These are phyloP conservation scores for Emmonsia crescens DNA, from an alignment of 2,329 filamentous ascomycete genomes.

Conservation along the genomic window DNA sequence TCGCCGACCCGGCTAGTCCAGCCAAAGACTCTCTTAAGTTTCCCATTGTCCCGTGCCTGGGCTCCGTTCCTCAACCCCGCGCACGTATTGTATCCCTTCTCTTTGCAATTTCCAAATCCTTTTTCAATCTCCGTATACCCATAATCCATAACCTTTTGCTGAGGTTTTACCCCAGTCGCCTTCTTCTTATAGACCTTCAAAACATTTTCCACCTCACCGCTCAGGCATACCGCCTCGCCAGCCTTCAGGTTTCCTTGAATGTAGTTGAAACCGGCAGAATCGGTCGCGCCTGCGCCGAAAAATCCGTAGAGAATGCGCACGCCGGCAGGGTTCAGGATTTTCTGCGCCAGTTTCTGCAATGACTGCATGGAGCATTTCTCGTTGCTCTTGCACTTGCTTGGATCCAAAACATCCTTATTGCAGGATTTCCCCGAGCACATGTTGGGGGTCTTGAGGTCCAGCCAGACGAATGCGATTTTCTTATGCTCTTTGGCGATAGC, in stretches of 20 bases:
- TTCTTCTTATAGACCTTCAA: not conserved
- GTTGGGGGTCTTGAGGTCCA: constrained; percentile 17
- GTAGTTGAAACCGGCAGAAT: constrained; percentile 5
- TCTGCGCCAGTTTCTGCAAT: constrained; percentile 11
- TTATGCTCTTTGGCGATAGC: constrained; percentile 9
- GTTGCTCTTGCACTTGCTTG: not conserved
- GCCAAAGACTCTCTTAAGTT: constrained; percentile 6
- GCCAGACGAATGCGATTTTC: constrained; percentile 15
- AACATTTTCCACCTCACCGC: constrained; percentile 3
- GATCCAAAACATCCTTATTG: not conserved
- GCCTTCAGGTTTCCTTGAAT: constrained; percentile 7
- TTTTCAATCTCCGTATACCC: constrained; percentile 5
- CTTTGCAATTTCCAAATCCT: constrained; percentile 11
- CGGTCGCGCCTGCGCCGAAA: constrained; percentile 4
- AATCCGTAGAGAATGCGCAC: constrained; percentile 15
- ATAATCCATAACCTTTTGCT: constrained; percentile 10
- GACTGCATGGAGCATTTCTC: constrained; percentile 12
- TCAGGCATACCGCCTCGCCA: constrained; percentile 10
- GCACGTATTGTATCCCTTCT: constrained; percentile 9
- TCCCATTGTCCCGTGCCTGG: constrained; percentile 4
- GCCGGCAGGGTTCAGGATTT: constrained; percentile 10
- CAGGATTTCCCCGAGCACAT: constrained; percentile 2
- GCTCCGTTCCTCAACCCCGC: constrained; percentile 9
- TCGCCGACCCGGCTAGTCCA: constrained; percentile 8
- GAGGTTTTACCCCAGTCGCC: not conserved